A percentile compares a stretch with the other conserved stretches of the same genome.
phyloP scores from a whole-genome alignment of 176 grass and related monocot species.

The Canna indica region DNA sequence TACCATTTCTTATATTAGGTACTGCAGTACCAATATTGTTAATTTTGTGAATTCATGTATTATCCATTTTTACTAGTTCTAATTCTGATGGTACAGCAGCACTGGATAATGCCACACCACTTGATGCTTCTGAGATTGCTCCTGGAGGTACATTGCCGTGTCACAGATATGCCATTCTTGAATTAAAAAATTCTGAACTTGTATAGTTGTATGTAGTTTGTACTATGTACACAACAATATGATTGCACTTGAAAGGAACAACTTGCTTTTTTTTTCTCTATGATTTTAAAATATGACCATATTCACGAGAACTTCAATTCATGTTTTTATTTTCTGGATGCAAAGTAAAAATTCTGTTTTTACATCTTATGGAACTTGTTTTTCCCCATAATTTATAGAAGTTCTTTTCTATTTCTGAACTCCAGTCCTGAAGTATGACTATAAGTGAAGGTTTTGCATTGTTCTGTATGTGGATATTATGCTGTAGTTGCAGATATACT shows the following conservation, averaged over 20 bases:
- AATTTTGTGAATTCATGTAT: conserved; percentile 2
- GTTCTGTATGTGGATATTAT: neutral
- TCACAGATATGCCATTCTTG: conserved; percentile 9
- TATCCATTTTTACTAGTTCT: conserved; percentile 21
- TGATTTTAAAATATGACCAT: too few species aligned
- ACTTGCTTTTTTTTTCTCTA: too few species aligned
- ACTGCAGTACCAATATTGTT: neutral
- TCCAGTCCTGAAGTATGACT: neutral
- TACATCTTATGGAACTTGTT: too few species aligned
- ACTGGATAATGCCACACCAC: conserved; percentile 9
- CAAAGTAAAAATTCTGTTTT: too few species aligned
- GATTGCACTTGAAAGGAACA: too few species aligned
- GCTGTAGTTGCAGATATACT: neutral
- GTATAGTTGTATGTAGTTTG: too few species aligned
- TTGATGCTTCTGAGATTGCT: conserved; percentile 19
- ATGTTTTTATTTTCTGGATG: too few species aligned
- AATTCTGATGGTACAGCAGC: conserved; percentile 21
- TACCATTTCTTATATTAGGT: neutral
- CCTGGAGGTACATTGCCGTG: conserved; percentile 31
- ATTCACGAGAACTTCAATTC: too few species aligned
- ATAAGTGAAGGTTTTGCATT: neutral
- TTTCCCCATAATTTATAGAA: too few species aligned
- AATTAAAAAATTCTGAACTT: conserved; percentile 3
- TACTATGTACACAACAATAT: too few species aligned
- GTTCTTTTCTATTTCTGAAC: neutral